A percentile compares a stretch with the other conserved stretches of the same genome.
phyloP scores from a whole-genome alignment of 805 yeast species.

The Saturnispora hagleri region DNA sequence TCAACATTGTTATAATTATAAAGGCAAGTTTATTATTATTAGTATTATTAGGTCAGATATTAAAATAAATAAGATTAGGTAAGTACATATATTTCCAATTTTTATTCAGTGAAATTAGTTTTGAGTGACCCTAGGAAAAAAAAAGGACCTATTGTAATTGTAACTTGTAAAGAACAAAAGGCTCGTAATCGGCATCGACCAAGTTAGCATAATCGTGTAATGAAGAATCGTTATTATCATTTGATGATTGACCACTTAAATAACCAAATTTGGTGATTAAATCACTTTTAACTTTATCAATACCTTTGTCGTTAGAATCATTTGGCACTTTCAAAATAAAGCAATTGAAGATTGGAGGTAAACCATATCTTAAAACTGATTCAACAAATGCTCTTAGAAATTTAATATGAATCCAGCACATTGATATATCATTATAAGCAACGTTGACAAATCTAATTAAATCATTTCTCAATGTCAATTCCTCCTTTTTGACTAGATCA shows the following conservation, averaged over 20 bases:
- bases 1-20: background rate
- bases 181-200: constrained; percentile 93
- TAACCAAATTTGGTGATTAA: constrained; percentile 73
- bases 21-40: background rate
- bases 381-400: constrained; percentile 84
- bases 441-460: constrained; percentile 74
- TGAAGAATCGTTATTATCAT: constrained; percentile 46
- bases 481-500: constrained; percentile 63
- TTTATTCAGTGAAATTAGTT: background rate
- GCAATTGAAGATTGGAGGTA: constrained; percentile 82
- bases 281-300: constrained; percentile 55
- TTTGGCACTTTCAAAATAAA: constrained; percentile 34
- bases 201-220: constrained; percentile 83
- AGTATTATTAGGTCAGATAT: background rate
- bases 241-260: constrained; percentile 84
- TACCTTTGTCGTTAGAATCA: constrained; percentile 25
- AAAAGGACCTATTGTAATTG: background rate
- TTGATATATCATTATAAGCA: constrained; percentile 79
- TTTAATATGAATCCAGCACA: constrained; percentile 87
- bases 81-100: background rate
- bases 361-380: constrained; percentile 88
- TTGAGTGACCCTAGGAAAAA: background rate
- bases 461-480: constrained; percentile 65
- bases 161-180: constrained; percentile 67
- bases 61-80: background rate